A percentile compares a stretch with the other conserved stretches of the same genome.
These are phyloP conservation scores for Penicillium verhagenii DNA, from an alignment of 495 filamentous ascomycete genomes.

Conservation along the genomic window DNA sequence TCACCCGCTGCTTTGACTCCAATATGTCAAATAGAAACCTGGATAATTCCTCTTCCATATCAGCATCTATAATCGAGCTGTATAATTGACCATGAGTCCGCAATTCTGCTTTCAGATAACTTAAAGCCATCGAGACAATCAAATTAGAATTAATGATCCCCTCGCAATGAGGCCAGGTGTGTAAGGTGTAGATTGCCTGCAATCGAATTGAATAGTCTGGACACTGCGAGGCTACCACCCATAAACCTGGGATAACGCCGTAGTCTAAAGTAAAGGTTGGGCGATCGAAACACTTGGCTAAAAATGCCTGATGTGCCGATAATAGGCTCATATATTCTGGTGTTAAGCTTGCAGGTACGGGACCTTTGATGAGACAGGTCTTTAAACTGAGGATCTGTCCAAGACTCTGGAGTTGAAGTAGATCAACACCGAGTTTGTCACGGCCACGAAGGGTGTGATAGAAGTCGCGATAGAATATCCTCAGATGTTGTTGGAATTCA, in stretches of 20 bases:
- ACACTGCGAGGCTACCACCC: slow-evolving; percentile 12
- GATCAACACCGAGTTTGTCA: slow-evolving; percentile 5
- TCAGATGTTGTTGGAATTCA: slow-evolving; percentile 5
- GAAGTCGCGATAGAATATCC: slow-evolving; percentile 1
- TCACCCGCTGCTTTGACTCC: slow-evolving; percentile 5
- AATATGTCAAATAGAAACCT: slow-evolving; percentile 11
- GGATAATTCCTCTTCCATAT: slow-evolving; percentile 7
- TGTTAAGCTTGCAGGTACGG: slow-evolving; percentile 1
- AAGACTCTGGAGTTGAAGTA: slow-evolving; percentile 11
- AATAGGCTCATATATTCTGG: slow-evolving; percentile 8
- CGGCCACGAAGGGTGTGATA: slow-evolving; percentile 1
- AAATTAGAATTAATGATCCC: slow-evolving; percentile 18
- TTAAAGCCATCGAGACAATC: slow-evolving; percentile 6
- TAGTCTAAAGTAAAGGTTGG: slow-evolving; percentile 20
- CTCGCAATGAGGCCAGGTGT: slow-evolving; percentile 19
- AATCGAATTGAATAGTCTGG: slow-evolving; percentile 15
- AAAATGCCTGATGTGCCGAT: background rate
- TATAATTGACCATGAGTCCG: background rate
- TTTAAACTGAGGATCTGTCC: slow-evolving; percentile 9
- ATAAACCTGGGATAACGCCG: slow-evolving; percentile 11
- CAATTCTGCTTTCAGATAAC: slow-evolving; percentile 10
- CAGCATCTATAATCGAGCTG: slow-evolving; percentile 1
- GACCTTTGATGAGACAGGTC: slow-evolving; percentile 13
- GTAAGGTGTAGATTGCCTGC: slow-evolving; percentile 12
- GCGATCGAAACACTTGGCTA: slow-evolving; percentile 12